Conservation (phyloP, 2,329 filamentous ascomycete species). For the Alternaria viburni region DNA sequence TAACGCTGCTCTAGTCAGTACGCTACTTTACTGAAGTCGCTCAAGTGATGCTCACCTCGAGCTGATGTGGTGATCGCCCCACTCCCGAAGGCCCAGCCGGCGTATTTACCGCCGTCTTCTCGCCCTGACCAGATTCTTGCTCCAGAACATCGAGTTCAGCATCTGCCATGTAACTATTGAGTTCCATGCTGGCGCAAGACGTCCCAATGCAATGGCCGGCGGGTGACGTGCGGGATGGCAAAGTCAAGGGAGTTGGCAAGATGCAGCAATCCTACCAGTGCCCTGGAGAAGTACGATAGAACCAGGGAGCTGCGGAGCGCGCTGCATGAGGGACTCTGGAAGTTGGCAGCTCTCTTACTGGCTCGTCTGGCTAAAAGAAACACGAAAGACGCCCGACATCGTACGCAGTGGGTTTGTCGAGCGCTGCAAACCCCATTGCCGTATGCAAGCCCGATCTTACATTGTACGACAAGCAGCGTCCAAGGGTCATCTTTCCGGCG, state of each 20-base stretch:
- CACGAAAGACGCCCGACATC: not conserved
- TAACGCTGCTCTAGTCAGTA: constrained; percentile 23
- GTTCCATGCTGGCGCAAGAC: constrained; percentile 12
- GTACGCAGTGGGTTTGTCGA: not conserved
- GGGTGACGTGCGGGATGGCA: not conserved
- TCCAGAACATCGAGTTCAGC: constrained; percentile 20
- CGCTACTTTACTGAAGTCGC: not conserved
- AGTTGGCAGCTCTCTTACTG: not conserved
- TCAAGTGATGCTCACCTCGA: constrained; percentile 16
- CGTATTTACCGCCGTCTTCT: constrained; percentile 7
- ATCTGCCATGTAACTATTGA: constrained; percentile 16
- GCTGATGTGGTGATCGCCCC: constrained; percentile 3
- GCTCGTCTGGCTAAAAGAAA: not conserved
- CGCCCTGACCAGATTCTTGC: constrained; percentile 13
- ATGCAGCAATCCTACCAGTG: not conserved
- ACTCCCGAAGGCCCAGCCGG: not conserved
- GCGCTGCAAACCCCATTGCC: not conserved
- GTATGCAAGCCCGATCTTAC: not conserved
- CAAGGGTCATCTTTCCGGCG: not conserved
- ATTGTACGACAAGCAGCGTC: not conserved
- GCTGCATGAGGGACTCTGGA: not conserved
- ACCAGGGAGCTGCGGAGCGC: not conserved
- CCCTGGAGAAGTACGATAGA: not conserved
- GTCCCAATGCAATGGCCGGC: not conserved
- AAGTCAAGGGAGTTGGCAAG: not conserved